Base-by-base conservation (phyloP, 1,139 yeast species). In the Hansenula sp. region DNA sequence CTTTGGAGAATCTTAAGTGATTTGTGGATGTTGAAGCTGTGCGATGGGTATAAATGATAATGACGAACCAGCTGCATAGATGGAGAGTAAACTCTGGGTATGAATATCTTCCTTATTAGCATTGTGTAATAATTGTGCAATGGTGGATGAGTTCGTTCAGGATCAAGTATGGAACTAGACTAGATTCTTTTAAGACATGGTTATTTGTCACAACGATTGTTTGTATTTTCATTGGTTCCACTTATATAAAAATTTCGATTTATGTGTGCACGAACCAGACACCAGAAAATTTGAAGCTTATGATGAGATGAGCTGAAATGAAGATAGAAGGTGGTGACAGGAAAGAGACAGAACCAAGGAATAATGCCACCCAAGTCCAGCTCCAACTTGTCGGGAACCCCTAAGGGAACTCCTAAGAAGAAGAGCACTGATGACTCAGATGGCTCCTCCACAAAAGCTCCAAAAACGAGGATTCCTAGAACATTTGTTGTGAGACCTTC, bases 401-500 rank as follows among this genome's bases (percentile, higher is more conserved):
- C 53, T 0, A 48, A 47, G 37, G 41, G 38, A 3, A 46, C 62
- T 0, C 44, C 53, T 2, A 62, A 61, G 48, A 65, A 65, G 53
- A 60, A 59, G 42, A 40, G 48, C 10, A 21, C 55, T 0, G 33
- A 55, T 4, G 47, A 49, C 10, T 41, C 53, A 1, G 43, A 55
- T 2, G 33, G 56, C 15, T 40, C 52, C 5, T 49, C 57, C 5
- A 37, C 50, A 17, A 46, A 48, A 24, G 36, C 49, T 19, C 38
- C 61, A 50, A 77, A 76, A 42, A 50, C 63, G 32, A 67, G 65
- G 45, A 41, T 65, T 10, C 73, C 74, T 2, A 52, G 61, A n/a
- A 58, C 61, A 12, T 78, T 70, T 57, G 81, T 86, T 16, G 76
- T 79, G 2, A 69, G 95, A 47, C 93, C 95, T 1, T 61, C 74